Evolutionary conservation across 306 rosid species (phyloP).

Genomic region (Geum urbanum): DNA sequence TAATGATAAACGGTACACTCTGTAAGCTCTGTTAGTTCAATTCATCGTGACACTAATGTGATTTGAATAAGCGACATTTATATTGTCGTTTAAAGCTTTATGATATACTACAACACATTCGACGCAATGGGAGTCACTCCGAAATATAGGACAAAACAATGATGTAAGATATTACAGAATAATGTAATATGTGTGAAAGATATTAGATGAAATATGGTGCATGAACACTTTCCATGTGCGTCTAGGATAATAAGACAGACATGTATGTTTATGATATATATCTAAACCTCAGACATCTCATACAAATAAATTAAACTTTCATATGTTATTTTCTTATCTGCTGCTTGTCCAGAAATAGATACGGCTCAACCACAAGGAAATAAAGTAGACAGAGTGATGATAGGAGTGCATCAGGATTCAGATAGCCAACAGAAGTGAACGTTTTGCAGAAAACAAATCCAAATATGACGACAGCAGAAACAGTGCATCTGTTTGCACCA

Average conservation of each 20-base stretch:
- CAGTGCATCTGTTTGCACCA: background rate
- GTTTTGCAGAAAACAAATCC: background rate
- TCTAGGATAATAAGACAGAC: constrained; percentile 24
- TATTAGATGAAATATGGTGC: constrained; percentile 16
- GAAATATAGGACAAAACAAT: background rate
- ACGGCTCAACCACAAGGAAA: background rate
- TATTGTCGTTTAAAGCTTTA: too few relatives aligned
- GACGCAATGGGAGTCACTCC: background rate
- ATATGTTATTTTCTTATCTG: background rate
- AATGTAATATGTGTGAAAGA: background rate
- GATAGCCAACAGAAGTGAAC: background rate
- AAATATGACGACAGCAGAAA: background rate
- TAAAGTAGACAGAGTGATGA: background rate
- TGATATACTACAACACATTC: too few relatives aligned
- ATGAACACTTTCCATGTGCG: constrained; percentile 31
- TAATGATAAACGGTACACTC: too few relatives aligned
- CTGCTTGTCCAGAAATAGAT: background rate
- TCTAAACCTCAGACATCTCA: constrained; percentile 6
- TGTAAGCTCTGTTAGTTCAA: too few relatives aligned
- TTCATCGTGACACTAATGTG: too few relatives aligned
- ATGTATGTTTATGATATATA: background rate
- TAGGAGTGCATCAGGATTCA: background rate
- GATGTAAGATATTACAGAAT: background rate
- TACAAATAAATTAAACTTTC: background rate
- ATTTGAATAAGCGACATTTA: too few relatives aligned